Base-by-base conservation (phyloP, 768 basidiomycete genomes). In the Mycena leptocephala region DNA sequence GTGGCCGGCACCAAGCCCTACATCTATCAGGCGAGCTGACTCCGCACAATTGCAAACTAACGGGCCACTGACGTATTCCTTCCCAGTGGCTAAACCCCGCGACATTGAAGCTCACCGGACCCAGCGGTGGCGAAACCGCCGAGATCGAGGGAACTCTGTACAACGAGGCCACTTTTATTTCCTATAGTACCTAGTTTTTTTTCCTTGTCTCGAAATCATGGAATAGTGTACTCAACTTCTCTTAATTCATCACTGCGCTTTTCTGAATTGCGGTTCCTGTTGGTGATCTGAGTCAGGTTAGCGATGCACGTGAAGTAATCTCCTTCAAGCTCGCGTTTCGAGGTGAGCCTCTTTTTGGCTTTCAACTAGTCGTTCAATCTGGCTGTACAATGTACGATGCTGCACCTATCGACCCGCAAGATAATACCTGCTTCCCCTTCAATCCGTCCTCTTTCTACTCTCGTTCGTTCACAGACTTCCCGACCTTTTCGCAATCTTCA, bases 1-100 rank as follows among this genome's bases (percentile, higher is more conserved):
- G 97, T 97, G 43, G 93, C 97, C 46, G 95, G 96, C 48, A 96
- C 96, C 26, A 97, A 97, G 84, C 98, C 97, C 0, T 97, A 93
- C 83, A 95, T 98, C 83, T 98, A 98, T 85, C 96, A 97, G 91
- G 97, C 95, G 92, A 48, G 32, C 62, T 67, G 76, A 63, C 56
- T 37, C 37, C 79, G 81, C 32, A 51, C 37, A 48, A 46, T 22
- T 32, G 26, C 16, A 41, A 66, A 26, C 26, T 37, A 74, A 48
- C n/a, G n/a, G n/a, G 70, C 22, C 14, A 63, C 69, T 69, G 43
- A 69, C 61, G 41, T 62, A 43, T 33, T 26, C 55, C 70, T 68
- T 70, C 41, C 13, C 73, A 92, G 91, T 92, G 88, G 88, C 74
- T 83, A 41, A 91, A 91, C 71, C 88, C 88, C 5, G 82, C 85